Evolutionary conservation across 352 stramenopile species (phyloP), one percentile per base, ranked within the genome.

Genomic region (Phytophthora syringae): DNA sequence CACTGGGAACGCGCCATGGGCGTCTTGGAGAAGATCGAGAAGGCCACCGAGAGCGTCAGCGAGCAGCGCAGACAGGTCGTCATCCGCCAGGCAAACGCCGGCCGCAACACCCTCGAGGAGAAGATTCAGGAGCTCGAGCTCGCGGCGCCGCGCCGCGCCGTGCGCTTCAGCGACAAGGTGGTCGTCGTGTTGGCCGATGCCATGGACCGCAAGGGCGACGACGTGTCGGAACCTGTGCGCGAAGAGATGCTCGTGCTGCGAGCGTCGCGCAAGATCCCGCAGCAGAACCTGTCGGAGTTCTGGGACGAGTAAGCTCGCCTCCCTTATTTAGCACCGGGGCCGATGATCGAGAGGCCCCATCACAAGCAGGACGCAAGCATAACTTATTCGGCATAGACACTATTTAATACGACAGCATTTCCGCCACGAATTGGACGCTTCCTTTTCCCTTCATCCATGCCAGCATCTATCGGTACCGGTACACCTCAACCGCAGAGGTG

Each of bases 201-300:
- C n/a, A 86, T 94, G 63, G 85, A 94, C 52, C 83, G 85, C 43
- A 77, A 74, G 15, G 74, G 75, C 22, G 70, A 77, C 15, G 70
- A 69, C 1, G 37, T 90, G 15, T 60, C 74, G n/a, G 70, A 81
- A 18, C 80, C 83, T 7, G 70, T 84, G 37, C 80, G 78, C 21
- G 83, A 90, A 64, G 86, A 94, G 48, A 91, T 94, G 83, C 82
- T 94, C 45, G 78, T 92, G 37, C 68, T 94, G 39, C 81, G 82
- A 28, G 86, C 86, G 22, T 90, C 80, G 20, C 81, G 86, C 18
- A 65, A 84, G 37, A 91, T 94, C 50, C 86, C 86, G 18, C 64
- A 70, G 22, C 74, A 86, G 42, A 94, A 94, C 71, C 77, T 86
- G 56, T 92, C 86, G 57, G 80, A 92, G 66, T 87, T 92, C 52